Base-by-base conservation (phyloP, 768 basidiomycete species). In the Rhizopogon rudus region DNA sequence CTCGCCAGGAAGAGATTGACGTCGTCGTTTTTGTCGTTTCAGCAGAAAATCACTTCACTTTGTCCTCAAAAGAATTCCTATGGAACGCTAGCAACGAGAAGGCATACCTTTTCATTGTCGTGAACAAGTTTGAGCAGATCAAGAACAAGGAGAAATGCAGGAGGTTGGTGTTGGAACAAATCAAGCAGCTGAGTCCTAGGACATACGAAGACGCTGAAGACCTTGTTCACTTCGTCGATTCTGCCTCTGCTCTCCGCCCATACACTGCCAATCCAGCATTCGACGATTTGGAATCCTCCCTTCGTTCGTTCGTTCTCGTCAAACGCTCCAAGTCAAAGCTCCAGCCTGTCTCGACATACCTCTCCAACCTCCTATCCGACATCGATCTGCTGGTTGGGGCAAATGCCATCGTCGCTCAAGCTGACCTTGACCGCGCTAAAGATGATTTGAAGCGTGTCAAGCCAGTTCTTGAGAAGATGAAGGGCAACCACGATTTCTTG, bases 181-280 rank as follows among this genome's bases (percentile, higher is more conserved):
- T 99, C 78, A 88, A 84, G 67, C 81, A 89, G 61, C 81, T 98
- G 61, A 93, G 89, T 64, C 96, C 97, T n/a, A 74, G 82, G 51
- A 98, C 97, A 0, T 92, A 86, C 67, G 90, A 93, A 53, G 91
- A 97, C 62, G 85, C 93, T 0, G 82, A 87, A 44, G 92, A 98
- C 68, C 84, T 99, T 41, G 95, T 99, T 3, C 97, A 99, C 72
- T 99, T 98, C 69, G 97, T 99, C 63, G 97, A 99, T 68, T 96
- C 94, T 6, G 85, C 87, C 13, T 73, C 81, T 0, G 87, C 86
- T 17, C 79, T 87, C 41, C 81, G 83, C 54, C 82, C 82, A n/a
- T 82, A 76, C 67, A 76, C 80, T 17, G 81, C 78, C 55, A 85
- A 82, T 59, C 79, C 81, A 5, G 75, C 91, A 0, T 98, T 98